Evolutionary conservation across 305 asterid genomes (phyloP), one percentile per base, ranked within the genome.

Genomic region (Rubia balearica): DNA sequence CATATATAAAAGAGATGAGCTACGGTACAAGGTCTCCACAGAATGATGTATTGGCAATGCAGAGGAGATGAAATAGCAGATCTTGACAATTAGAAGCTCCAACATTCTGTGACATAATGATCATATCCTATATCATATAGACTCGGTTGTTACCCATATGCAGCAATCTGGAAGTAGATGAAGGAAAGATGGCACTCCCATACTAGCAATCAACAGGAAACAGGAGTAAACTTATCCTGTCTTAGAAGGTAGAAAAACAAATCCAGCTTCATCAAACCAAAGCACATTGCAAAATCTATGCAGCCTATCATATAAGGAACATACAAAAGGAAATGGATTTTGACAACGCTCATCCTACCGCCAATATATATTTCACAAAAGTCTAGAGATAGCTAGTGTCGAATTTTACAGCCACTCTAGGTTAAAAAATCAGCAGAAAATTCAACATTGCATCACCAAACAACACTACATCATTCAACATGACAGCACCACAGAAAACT

Each of bases 401-500:
- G 11, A 49, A 27, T 33, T n/a, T 60, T 13, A 49, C 6, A 19
- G 7, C 48, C 45, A 6, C 56, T 33, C 30, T 40, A 16, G 30
- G 36, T 21, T 21, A 2, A 19, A 12, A n/a, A 49, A 27, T 17
- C 42, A 69, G 24, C 42, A 67, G 10, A 48, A 42, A 38, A 46
- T 9, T 55, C 57, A 55, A 38, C 61, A 49, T 43, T 43, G 33
- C 24, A 56, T 51, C 53, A 57, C 41, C 59, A 2, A 12, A 49
- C 19, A 49, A 49, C n/a, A 13, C 12, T 48, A 0, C 5, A 41
- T 40, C 49, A 45, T 13, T 53, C 55, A 40, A 33, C 62, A 49
- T 27, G 46, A 55, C 24, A 42, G 56, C 41, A 57, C 41, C 60
- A 3, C 38, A 60, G 46, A 14, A 51, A 75, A 75, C 55, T 33